Percentiles rank a stretch among this genome's conserved stretches.
Conservation (phyloP, 345 rosid species). For the Acer campestre region DNA sequence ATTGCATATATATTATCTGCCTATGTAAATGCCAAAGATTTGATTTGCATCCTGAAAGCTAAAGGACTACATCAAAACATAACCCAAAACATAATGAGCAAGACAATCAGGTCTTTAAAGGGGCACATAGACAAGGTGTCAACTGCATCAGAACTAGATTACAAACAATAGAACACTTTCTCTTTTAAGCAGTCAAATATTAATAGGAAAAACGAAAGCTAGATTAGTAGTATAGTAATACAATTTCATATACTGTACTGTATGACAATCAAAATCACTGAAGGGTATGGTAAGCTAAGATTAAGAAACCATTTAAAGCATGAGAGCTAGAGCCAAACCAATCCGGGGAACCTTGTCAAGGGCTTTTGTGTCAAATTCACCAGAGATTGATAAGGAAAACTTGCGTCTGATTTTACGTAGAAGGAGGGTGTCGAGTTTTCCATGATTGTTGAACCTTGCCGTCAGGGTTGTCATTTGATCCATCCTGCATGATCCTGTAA, state of each 20-base stretch:
- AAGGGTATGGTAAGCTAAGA: neutral
- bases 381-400: constrained; percentile 13
- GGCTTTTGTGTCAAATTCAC: constrained; percentile 19
- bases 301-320: neutral
- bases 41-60: neutral
- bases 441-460: constrained; percentile 18
- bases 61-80: too few relatives aligned
- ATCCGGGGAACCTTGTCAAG: constrained; percentile 15
- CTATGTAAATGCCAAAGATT: too few relatives aligned
- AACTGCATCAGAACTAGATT: neutral
- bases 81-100: too few relatives aligned
- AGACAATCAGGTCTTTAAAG: neutral
- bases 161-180: neutral
- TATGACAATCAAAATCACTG: too few relatives aligned
- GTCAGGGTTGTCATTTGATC: constrained; percentile 23
- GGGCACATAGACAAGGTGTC: neutral
- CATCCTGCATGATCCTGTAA: constrained; percentile 19
- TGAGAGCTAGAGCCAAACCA: constrained; percentile 27
- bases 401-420: constrained; percentile 1
- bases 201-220: neutral
- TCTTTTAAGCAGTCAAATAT: neutral
- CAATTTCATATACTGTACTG: too few relatives aligned
- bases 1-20: neutral
- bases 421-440: constrained; percentile 19
- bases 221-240: neutral